Base-by-base conservation (phyloP, 2,329 filamentous ascomycete species). In the Aspergillus phoenicis region DNA sequence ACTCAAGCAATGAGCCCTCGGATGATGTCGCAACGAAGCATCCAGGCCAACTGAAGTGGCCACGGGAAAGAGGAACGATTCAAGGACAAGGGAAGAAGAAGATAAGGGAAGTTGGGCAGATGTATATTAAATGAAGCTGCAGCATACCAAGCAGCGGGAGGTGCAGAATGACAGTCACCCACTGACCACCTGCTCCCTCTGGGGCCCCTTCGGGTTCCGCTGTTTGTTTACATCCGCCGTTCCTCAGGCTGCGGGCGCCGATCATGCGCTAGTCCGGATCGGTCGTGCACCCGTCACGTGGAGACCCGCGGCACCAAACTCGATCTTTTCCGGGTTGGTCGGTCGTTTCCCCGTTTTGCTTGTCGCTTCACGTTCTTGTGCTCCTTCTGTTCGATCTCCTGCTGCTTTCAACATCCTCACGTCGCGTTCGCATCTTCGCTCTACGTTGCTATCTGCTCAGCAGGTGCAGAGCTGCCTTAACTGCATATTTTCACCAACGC, bases 181-280 rank as follows among this genome's bases (percentile, higher is more conserved):
- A 56, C 39, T 56, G 53, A 47, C 53, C 53, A 56, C 26, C 53
- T 28, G 33, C 53, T 43, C 22, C 20, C 36, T 43, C 26, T 22
- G 38, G 47, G 47, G 47, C 24, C 26, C 47, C 26, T 30, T 30
- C 47, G n/a, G 26, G 20, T 39, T 36, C 51, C 48, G 56, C 22
- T 77, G 74, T 77, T 77, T 77, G 74, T 77, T 77, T 77, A 77
- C 72, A 68, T 71, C 69, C 66, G 68, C 58, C 68, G 71, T 71
- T 73, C 70, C 69, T 73, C 65, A 69, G 71, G 69, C 67, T 68
- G 66, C 69, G 49, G 57, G 38, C 61, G 68, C 65, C 67, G 71
- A 74, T 75, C 70, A 8, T 30, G 52, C 28, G 17, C 70, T 71
- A 71, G 62, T 57, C 68, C 63, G 24, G 64, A 71, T 65, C 58